phyloP scores from a whole-genome alignment of 1,284 basidiomycete species.

The Ganoderma boninense region DNA sequence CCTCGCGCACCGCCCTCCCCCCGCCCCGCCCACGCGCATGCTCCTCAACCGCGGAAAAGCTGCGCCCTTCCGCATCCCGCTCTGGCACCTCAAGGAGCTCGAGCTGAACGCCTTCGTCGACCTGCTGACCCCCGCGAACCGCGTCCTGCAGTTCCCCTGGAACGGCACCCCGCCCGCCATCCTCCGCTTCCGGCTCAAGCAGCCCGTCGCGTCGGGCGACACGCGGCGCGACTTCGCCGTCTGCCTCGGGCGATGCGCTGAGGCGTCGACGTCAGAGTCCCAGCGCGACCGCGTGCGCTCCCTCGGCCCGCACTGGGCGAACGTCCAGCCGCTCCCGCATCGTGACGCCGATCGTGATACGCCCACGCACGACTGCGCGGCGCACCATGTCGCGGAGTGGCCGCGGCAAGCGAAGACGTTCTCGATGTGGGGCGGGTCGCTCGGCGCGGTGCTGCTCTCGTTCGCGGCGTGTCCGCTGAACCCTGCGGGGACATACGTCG shows the following conservation, averaged over 20 bases:
- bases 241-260: background rate
- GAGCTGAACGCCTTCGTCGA: background rate
- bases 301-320: slow-evolving; percentile 3
- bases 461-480: background rate
- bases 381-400: background rate
- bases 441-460: background rate
- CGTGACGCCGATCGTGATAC: background rate
- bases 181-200: background rate
- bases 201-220: background rate
- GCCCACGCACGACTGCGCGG: background rate
- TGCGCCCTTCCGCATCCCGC: background rate
- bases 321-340: background rate
- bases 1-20: background rate
- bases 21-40: background rate
- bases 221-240: background rate
- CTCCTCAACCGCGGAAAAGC: background rate
- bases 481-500: background rate
- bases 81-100: background rate
- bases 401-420: background rate
- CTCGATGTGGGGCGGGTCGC: slow-evolving; percentile 1
- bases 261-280: background rate
- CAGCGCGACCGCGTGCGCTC: background rate
- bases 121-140: background rate
- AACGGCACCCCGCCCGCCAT: background rate
- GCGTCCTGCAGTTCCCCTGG: background rate